Base-by-base conservation (phyloP, 495 filamentous ascomycete species). In the Podospora appendiculata region DNA sequence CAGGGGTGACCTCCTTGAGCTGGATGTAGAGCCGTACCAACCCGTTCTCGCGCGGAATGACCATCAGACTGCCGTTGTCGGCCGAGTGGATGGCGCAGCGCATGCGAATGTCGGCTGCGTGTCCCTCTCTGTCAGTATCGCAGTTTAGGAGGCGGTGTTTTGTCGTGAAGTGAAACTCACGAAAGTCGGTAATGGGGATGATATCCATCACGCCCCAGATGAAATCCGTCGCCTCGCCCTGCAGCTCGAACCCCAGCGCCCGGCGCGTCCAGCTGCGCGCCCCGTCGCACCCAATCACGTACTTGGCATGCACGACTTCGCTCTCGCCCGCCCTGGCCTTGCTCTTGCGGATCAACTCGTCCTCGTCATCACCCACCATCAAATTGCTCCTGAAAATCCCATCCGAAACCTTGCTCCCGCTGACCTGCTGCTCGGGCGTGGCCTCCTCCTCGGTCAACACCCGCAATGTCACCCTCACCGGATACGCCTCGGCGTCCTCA, bases 21-120 rank as follows among this genome's bases (percentile, higher is more conserved):
- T 87, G 83, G 45, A 87, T 83, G 51, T 88, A 90, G 4, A 90
- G 57, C 16, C 85, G 75, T 7, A 85, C 80, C 1, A 87, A 64
- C 48, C 74, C 77, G 48, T 83, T 81, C 61, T 88, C 85, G 16
- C 86, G 77, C 0, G 86, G 85, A 33, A 90, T 85, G 1, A 87
- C 65, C 71, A 90, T 86, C 25, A 89, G 69, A 12, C 77, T 83
- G 8, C 86, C 86, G 5, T 78, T 74, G 32, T 70, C 70, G 6
- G 81, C 81, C 8, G 81, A 83, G 61, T 89, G 86, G 47, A 90
- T 84, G 12, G 82, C 79, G 52, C 82, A 82, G 50, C 81, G 75
- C 68, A 79, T 83, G 51, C 85, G 73, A 47, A 89, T 86, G 60
- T 89, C 86, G 10, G 84, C 56, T 48, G 45, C n/a, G n/a, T n/a